phyloP scores from a whole-genome alignment of 495 filamentous ascomycete genomes.

The Entonaema liquescens region DNA sequence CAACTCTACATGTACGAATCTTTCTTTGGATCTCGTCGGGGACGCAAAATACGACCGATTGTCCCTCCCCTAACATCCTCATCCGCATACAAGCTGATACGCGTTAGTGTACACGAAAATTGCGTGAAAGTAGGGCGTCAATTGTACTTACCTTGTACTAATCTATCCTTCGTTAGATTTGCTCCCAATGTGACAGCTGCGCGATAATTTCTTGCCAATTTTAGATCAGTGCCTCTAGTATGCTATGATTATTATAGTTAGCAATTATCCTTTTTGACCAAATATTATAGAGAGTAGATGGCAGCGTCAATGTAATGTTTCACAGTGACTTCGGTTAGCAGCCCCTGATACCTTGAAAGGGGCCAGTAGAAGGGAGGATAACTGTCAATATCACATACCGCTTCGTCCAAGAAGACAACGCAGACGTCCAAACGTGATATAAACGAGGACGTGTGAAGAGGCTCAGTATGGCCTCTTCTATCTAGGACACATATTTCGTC shows the following conservation, averaged over 20 bases:
- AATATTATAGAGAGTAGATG: neutral
- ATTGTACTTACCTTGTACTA: slow-evolving; percentile 72
- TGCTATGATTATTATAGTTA: slow-evolving; percentile 49
- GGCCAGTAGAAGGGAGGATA: neutral
- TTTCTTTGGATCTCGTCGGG: slow-evolving; percentile 61
- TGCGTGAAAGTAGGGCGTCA: neutral
- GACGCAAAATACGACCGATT: slow-evolving; percentile 68
- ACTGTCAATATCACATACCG: slow-evolving; percentile 23
- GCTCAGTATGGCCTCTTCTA: slow-evolving; percentile 56
- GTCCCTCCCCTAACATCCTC: slow-evolving; percentile 67
- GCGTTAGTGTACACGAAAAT: slow-evolving; percentile 1
- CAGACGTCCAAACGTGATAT: slow-evolving; percentile 66
- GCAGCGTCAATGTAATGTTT: neutral
- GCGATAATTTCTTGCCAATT: slow-evolving; percentile 64
- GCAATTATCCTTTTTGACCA: neutral
- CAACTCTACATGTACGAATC: slow-evolving; percentile 36
- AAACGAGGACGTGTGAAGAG: slow-evolving; percentile 68
- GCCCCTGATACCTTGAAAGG: neutral
- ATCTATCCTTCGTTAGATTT: slow-evolving; percentile 72
- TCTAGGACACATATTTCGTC: slow-evolving; percentile 60
- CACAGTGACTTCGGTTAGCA: neutral
- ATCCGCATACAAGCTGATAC: slow-evolving; percentile 71
- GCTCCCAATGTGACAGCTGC: slow-evolving; percentile 77
- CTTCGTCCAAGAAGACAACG: slow-evolving; percentile 77
- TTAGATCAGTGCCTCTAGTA: slow-evolving; percentile 78